Conservation (phyloP, 2,329 filamentous ascomycete genomes). For the Fusarium sp. region DNA sequence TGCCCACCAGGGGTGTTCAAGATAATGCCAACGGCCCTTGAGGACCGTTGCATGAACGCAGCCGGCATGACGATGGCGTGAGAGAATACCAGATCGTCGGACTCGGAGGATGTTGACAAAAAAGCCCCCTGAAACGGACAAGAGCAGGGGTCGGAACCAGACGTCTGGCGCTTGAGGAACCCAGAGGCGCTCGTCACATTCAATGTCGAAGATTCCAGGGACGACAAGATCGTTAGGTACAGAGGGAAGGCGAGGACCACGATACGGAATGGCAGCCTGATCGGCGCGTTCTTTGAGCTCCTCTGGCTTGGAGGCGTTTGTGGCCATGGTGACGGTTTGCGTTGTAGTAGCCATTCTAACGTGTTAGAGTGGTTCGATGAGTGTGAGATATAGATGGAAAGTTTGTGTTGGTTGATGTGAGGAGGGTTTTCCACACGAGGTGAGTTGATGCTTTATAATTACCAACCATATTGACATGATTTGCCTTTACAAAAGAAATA, state of each 20-base stretch:
- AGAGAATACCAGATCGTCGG: conserved; percentile 52
- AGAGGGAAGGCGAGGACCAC: background rate
- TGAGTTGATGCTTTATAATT: background rate
- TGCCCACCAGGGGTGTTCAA: conserved; percentile 56
- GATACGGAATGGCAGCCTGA: background rate
- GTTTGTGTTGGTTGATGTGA: background rate
- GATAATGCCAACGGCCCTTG: conserved; percentile 54
- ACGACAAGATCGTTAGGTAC: conserved; percentile 4
- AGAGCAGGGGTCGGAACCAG: background rate
- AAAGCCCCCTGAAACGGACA: background rate
- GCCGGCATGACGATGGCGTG: conserved; percentile 53
- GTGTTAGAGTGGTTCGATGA: background rate
- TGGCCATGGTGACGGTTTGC: background rate
- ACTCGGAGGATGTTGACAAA: background rate
- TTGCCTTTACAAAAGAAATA: background rate
- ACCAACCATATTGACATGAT: background rate
- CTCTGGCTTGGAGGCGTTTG: background rate
- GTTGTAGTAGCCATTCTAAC: background rate
- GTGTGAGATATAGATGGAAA: background rate
- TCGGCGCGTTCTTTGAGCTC: background rate
- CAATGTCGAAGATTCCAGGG: conserved; percentile 1
- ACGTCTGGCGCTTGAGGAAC: background rate
- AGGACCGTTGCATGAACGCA: conserved; percentile 53
- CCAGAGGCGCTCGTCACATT: background rate
- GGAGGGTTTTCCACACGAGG: background rate